Base-by-base conservation (phyloP, 2,329 filamentous ascomycete species). In the Epichloe brachyelytri region DNA sequence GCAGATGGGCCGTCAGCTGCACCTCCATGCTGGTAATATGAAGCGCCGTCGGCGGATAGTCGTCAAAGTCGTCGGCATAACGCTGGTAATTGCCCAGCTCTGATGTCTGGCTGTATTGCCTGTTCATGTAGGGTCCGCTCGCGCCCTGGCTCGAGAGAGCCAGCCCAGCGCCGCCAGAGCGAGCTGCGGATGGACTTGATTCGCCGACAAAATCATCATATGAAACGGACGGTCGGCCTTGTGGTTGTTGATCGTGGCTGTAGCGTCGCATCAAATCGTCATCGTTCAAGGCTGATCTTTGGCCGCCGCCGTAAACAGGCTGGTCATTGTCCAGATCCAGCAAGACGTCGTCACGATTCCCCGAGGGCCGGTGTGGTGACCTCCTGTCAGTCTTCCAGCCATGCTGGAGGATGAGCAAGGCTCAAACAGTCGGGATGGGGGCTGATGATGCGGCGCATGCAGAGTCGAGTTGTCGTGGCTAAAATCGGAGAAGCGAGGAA, bases 191-290 rank as follows among this genome's bases (percentile, higher is more conserved):
- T 37, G 59, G 52, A 47, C 76, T 73, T 49, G 74, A 68, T 53
- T 75, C 70, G 54, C 91, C 91, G 55, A 97, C 84, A 66, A 96
- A 97, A 61, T 93, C 86, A 74, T 96, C 91, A 69, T 96, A 96
- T 53, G 89, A 95, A 49, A 91, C 82, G 26, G 90, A 96, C 49
- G 89, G 87, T 58, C 91, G 85, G 52, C 81, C 59, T 55, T 79
- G 78, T 45, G 77, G 71, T 41, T 51, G 72, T 57, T 86, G 79
- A 61, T 86, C 77, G 63, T 85, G 81, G 62, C 85, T 79, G 70
- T 88, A 90, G 57, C 80, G 80, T 64, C 82, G 79, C 63, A 91
- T 72, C 46, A 95, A 74, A 57, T 90, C 82, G 58, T 94, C 85
- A 65, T 95, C 89, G 65, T 84, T 84, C 54, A 86, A 73, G n/a